Percentiles rank a stretch among this genome's conserved stretches.
phyloP scores from a whole-genome alignment of 768 basidiomycete species.

The Fomitopsis serialis region DNA sequence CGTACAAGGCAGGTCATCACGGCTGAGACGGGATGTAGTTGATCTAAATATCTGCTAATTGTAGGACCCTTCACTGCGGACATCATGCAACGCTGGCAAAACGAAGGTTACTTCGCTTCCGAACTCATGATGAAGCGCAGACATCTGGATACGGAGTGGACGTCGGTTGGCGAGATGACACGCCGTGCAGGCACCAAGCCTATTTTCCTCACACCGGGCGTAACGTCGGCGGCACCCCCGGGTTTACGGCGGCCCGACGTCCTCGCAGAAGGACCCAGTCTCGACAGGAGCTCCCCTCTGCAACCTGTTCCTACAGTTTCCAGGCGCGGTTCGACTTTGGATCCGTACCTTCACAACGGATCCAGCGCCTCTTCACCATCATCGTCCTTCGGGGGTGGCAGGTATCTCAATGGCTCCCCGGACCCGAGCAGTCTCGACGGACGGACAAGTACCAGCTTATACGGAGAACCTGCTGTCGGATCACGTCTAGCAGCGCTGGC shows the following conservation, averaged over 20 bases:
- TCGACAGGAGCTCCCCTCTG: slow-evolving; percentile 45
- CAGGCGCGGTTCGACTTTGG: slow-evolving; percentile 58
- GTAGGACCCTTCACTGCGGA: slow-evolving; percentile 86
- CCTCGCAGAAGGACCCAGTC: slow-evolving; percentile 36
- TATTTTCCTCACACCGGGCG: slow-evolving; percentile 55
- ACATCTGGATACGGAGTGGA: slow-evolving; percentile 65
- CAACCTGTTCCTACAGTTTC: slow-evolving; percentile 64
- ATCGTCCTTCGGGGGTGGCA: slow-evolving; percentile 60
- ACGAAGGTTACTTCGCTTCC: slow-evolving; percentile 81
- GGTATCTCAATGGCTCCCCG: slow-evolving; percentile 63
- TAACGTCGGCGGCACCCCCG: slow-evolving; percentile 41
- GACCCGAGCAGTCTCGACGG: slow-evolving; percentile 35
- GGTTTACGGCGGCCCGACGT: slow-evolving; percentile 50
- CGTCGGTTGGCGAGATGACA: slow-evolving; percentile 54
- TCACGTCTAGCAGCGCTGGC: slow-evolving; percentile 8
- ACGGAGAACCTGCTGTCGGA: slow-evolving; percentile 32
- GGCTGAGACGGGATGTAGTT: background rate
- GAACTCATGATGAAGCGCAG: slow-evolving; percentile 83
- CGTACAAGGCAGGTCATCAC: slow-evolving; percentile 64
- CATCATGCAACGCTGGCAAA: slow-evolving; percentile 92
- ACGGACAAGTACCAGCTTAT: slow-evolving; percentile 19
- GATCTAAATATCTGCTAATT: slow-evolving; percentile 2
- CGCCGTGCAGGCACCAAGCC: slow-evolving; percentile 48
- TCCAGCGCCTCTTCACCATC: slow-evolving; percentile 62
- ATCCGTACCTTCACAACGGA: slow-evolving; percentile 48